These are phyloP conservation scores for Yarrowia sp. DNA, from an alignment of 805 yeast genomes.

Conservation along the genomic window DNA sequence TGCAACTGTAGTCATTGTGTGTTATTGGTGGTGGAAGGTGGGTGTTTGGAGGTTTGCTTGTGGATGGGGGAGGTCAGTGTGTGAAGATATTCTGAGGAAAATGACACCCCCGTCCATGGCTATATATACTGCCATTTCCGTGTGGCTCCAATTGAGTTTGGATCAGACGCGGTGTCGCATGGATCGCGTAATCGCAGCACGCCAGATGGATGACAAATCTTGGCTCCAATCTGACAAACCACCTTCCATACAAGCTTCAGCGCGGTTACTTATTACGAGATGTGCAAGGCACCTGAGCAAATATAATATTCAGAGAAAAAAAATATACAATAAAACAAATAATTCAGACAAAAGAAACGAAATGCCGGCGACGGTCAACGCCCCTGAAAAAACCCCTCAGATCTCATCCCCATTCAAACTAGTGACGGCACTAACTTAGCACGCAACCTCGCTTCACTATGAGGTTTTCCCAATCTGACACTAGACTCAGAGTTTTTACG, in stretches of 20 bases:
- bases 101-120: neutral
- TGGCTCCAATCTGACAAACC: neutral
- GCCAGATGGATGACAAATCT: conserved; percentile 11
- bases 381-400: neutral
- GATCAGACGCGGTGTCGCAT: neutral
- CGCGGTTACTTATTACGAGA: too few relatives aligned
- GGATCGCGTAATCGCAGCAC: conserved; percentile 13
- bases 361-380: neutral
- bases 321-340: neutral
- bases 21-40: conserved; percentile 4
- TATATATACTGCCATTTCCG: neutral
- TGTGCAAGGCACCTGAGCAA: neutral
- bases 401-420: too few relatives aligned
- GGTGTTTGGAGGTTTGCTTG: conserved; percentile 21
- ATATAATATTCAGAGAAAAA: neutral
- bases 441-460: conserved; percentile 2
- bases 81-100: neutral
- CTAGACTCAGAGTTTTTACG: neutral
- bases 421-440: neutral
- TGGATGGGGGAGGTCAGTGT: neutral
- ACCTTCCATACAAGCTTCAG: neutral
- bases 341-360: neutral
- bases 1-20: conserved; percentile 54
- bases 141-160: conserved; percentile 25
- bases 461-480: neutral